Base-by-base conservation (phyloP, 495 filamentous ascomycete genomes). In the Ascobolus immersus region DNA sequence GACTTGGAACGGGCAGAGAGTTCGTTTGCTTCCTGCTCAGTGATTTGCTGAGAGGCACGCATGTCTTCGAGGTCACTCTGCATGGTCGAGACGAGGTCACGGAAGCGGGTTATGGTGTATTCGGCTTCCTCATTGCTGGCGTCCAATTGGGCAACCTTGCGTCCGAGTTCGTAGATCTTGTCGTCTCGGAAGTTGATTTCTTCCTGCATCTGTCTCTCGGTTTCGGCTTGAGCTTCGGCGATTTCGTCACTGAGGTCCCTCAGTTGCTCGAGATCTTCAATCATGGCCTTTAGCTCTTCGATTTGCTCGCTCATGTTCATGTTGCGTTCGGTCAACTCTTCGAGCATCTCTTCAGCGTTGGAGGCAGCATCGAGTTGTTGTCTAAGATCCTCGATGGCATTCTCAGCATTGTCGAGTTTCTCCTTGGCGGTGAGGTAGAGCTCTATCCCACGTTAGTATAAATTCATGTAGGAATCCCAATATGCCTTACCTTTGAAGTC, bases 221-320 rank as follows among this genome's bases (percentile, higher is more conserved):
- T 76, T 45, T 92, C 81, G 10, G 80, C 63, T 51, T 92, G 80
- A 43, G 90, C 91, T 44, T 77, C 68, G 48, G 93, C 84, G 7
- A 94, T 64, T 49, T 94, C 89, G 41, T 94, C 84, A 42, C 74
- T 80, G 31, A 94, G 67, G 40, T 94, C 86, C 47, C 81, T 84
- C 29, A 94, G 52, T 20, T 61, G 69, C 47, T 91, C 77, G 2
- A 93, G 57, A 32, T 93, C 81, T 34, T 84, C 73, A 36, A 93
- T 74, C 1, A 68, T 67, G 15, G 65, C 64, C 39, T 71, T 69
- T 31, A 93, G 62, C 41, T 92, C 72, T 35, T 79, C 73, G 25
- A 92, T 69, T 40, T 79, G 65, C 45, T 91, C 77, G 15, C 69
- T 67, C 45, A 89, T 69, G 34, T 58, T 62, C 55, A 81, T 63